Evolutionary conservation across 768 basidiomycete species (phyloP).

Genomic region (Lactifluus rugatus): DNA sequence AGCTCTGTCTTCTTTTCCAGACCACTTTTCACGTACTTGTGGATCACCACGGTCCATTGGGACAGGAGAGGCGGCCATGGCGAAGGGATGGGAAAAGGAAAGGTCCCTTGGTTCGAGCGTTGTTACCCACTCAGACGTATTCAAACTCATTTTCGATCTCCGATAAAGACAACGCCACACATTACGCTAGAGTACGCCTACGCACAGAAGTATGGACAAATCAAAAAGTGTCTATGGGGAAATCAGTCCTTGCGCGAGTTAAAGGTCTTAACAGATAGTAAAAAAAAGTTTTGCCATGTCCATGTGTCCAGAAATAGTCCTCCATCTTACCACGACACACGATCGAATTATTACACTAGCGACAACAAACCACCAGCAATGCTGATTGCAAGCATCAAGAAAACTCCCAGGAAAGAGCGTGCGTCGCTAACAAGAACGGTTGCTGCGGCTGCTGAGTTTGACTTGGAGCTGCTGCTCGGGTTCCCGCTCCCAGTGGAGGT

Average conservation of each 20-base stretch:
- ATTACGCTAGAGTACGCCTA: neutral
- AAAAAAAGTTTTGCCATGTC: neutral
- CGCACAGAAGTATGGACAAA: neutral
- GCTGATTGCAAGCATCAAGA: slow-evolving; percentile 28
- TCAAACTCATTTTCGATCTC: slow-evolving; percentile 19
- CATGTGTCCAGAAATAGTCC: neutral
- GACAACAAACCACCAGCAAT: slow-evolving; percentile 38
- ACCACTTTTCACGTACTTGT: slow-evolving; percentile 21
- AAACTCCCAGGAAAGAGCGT: slow-evolving; percentile 32
- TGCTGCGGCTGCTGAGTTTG: slow-evolving; percentile 23
- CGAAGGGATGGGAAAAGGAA: slow-evolving; percentile 10
- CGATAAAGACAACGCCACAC: slow-evolving; percentile 19
- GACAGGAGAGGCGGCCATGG: slow-evolving; percentile 23
- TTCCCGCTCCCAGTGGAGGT: slow-evolving; percentile 22
- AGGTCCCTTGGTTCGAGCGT: neutral
- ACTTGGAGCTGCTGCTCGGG: slow-evolving; percentile 21
- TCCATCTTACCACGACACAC: neutral
- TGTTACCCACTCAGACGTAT: neutral
- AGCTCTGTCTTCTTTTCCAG: slow-evolving; percentile 17
- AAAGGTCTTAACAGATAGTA: neutral
- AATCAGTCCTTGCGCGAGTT: neutral
- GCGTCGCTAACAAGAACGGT: slow-evolving; percentile 23
- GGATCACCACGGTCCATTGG: slow-evolving; percentile 16
- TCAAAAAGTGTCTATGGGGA: neutral
- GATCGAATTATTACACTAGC: slow-evolving; percentile 25